Evolutionary conservation across 139 green algal genomes (phyloP), one percentile per base, ranked within the genome.

Genomic region (Chlamydomonas urium): DNA sequence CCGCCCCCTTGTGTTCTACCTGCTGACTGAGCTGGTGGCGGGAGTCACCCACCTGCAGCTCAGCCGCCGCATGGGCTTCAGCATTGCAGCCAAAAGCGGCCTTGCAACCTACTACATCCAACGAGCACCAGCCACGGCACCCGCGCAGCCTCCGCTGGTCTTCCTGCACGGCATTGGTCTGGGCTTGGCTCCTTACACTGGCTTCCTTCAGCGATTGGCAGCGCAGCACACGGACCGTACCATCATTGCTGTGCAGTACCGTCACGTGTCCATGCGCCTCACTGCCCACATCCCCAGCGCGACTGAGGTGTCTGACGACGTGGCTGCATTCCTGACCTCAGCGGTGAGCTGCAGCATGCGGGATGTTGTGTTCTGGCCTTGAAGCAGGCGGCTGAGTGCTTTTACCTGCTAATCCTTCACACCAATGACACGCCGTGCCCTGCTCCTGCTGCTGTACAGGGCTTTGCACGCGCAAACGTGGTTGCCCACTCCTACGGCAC

Each of bases 151-250:
- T 1, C 83, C 83, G 21, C 71, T 89, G 0, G 69, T 89, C 26
- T 85, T 89, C 42, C 57, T 87, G 50, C 83, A 89, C 47, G 83
- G 83, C 45, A 81, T 89, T 33, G 83, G 83, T 24, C 36, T 82
- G n/a, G 83, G 83, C 19, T 72, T 86, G 34, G 47, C 81, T 29
- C 80, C 80, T 10, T 89, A 89, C 77, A 50, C 75, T 24, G 69
- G 48, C 8, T 73, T 89, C 58, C 73, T 83, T 32, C n/a, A 72
- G 23, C 60, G 74, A 0, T 47, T 78, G 35, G 72, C 75, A 29
- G 65, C 31, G 8, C 34, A 32, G 38, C 8, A 45, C 59, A n/a
- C 67, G 2, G 50, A 33, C 34, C 33, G 50, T 26, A 50, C 50
- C 24, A 28, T 74, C 33, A 58, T 82, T 2, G 75, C 81, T 1